A percentile compares a stretch with the other conserved stretches of the same genome.
Conservation (phyloP, 1,284 basidiomycete genomes). For the Cryptococcus depauperatus region DNA sequence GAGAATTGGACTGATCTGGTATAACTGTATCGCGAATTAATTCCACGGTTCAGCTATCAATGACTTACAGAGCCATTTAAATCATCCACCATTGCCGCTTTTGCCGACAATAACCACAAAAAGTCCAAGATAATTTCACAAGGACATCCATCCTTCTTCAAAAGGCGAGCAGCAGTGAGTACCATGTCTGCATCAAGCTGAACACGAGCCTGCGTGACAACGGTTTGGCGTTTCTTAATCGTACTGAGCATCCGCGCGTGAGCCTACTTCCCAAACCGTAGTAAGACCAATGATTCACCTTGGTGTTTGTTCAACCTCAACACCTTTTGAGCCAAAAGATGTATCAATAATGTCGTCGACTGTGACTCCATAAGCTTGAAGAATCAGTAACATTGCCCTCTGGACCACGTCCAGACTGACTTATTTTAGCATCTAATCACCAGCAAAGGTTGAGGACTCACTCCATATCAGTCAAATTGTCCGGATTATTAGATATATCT, state of each 20-base stretch:
- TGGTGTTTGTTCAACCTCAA: conserved; percentile 13
- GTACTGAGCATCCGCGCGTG: conserved; percentile 3
- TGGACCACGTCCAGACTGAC: conserved; percentile 13
- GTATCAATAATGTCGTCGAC: conserved; percentile 15
- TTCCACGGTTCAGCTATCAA: background rate
- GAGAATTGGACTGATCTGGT: conserved; percentile 10
- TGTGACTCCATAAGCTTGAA: conserved; percentile 25
- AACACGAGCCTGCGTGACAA: conserved; percentile 3
- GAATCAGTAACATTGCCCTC: conserved; percentile 14
- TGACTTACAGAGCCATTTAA: conserved; percentile 28
- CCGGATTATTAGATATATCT: conserved; percentile 1
- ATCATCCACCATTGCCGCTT: conserved; percentile 19
- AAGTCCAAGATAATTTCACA: conserved; percentile 29
- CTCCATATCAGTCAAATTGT: conserved; percentile 2
- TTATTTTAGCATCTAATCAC: background rate
- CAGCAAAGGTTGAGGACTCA: too few species aligned
- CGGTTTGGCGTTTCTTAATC: conserved; percentile 12
- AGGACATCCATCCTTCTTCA: conserved; percentile 14
- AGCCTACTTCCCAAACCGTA: background rate
- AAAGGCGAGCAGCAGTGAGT: conserved; percentile 13
- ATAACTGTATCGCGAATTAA: background rate
- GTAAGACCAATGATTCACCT: conserved; percentile 10
- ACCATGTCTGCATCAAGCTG: conserved; percentile 20
- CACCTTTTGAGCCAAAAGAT: conserved; percentile 7
- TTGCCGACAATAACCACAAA: conserved; percentile 33